Conservation (phyloP, 2,329 filamentous ascomycete genomes). For the Monilinia vaccinii-corymbosi region DNA sequence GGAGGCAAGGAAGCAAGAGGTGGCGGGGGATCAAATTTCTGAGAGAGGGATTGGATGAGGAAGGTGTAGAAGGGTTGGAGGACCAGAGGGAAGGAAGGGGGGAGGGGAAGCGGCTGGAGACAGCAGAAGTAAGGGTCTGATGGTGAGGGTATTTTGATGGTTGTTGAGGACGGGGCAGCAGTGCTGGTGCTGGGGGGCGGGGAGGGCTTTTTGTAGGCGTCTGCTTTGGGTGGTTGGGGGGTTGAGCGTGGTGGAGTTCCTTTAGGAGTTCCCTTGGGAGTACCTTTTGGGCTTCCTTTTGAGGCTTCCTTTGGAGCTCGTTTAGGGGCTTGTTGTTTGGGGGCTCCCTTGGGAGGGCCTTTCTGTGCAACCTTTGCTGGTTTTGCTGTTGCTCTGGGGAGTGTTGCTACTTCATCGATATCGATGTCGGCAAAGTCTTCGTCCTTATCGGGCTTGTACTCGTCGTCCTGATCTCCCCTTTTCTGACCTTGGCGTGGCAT, state of each 20-base stretch:
- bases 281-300: neutral
- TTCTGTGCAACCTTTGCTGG: neutral
- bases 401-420: neutral
- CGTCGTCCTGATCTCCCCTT: neutral
- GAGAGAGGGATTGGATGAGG: neutral
- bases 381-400: neutral
- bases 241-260: neutral
- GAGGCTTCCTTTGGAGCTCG: neutral
- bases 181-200: neutral
- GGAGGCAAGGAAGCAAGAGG: neutral
- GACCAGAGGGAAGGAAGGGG: neutral
- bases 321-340: neutral
- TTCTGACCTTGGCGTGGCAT: slow-evolving; percentile 2
- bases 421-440: neutral
- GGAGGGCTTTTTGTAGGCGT: neutral
- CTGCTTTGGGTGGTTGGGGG: neutral
- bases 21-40: neutral
- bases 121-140: neutral
- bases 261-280: neutral
- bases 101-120: neutral
- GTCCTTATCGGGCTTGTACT: neutral
- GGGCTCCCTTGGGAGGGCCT: neutral
- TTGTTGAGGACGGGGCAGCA: neutral
- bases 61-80: slow-evolving; percentile 1
- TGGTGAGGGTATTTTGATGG: neutral